phyloP scores from a whole-genome alignment of 2,329 filamentous ascomycete species.

The Cercospora citrullina region DNA sequence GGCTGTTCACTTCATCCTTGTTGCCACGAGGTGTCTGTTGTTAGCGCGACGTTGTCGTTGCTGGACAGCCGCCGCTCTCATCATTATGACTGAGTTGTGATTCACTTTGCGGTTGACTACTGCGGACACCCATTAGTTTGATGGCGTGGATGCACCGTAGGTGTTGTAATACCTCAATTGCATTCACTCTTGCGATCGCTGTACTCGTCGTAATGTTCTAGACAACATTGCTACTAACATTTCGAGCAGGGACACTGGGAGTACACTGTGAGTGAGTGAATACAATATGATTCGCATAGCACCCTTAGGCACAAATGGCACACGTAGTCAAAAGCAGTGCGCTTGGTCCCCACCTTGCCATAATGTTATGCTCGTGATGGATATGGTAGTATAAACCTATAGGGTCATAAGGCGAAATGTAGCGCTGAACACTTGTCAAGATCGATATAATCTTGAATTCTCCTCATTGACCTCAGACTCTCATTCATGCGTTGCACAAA shows the following conservation, averaged over 20 bases:
- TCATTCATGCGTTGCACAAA: too few species aligned
- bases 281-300: neutral
- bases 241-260: neutral
- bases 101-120: slow-evolving; percentile 1
- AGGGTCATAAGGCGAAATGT: too few species aligned
- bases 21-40: neutral
- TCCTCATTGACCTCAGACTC: too few species aligned
- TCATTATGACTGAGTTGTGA: neutral
- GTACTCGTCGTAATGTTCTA: neutral
- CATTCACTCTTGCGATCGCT: neutral
- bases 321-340: neutral
- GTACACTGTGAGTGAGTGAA: neutral
- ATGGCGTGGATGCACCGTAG: neutral
- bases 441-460: too few species aligned
- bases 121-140: slow-evolving; percentile 9
- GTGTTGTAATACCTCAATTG: neutral
- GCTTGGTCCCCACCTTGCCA: neutral
- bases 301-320: neutral
- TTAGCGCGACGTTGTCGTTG: slow-evolving; percentile 4
- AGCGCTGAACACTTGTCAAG: too few species aligned
- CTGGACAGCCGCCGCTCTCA: neutral
- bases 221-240: neutral
- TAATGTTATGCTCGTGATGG: too few species aligned
- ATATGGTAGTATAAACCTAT: too few species aligned
- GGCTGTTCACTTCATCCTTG: slow-evolving; percentile 9